Evolutionary conservation across 495 filamentous ascomycete species (phyloP).

Genomic region (Penicillium argentinense): DNA sequence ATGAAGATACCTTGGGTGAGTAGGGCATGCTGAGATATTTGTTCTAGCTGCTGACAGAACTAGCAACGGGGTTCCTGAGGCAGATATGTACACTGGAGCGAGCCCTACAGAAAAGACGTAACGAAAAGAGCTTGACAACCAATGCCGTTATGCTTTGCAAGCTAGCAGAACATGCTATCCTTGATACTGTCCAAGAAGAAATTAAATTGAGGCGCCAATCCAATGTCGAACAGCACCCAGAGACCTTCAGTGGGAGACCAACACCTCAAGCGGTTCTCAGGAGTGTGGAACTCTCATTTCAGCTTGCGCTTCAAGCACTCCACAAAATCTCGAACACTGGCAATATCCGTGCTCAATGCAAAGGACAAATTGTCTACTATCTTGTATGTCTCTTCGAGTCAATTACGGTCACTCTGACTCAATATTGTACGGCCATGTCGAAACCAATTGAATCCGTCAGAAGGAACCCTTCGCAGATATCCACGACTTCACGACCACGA

Average conservation of each 20-base stretch:
- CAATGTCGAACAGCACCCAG: background rate
- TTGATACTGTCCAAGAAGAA: conserved; percentile 8
- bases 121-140: conserved; percentile 16
- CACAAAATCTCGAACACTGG: conserved; percentile 28
- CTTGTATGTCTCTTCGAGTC: conserved; percentile 43
- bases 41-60: background rate
- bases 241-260: conserved; percentile 1
- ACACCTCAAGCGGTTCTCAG: conserved; percentile 15
- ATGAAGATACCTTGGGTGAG: too few species aligned
- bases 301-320: conserved; percentile 28
- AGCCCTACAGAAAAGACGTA: conserved; percentile 28
- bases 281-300: conserved; percentile 24
- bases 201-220: background rate
- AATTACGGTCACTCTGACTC: conserved; percentile 30
- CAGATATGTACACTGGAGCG: conserved; percentile 36
- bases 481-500: background rate
- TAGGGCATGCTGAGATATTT: conserved; percentile 3
- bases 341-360: conserved; percentile 14
- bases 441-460: background rate
- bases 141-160: conserved; percentile 31
- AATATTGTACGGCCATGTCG: conserved; percentile 26
- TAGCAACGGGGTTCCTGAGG: conserved; percentile 29
- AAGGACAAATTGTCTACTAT: conserved; percentile 35
- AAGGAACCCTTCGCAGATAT: background rate
- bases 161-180: conserved; percentile 19